Evolutionary conservation across 2,329 filamentous ascomycete species (phyloP).

Genomic region (Microdochium trichocladiopsis): DNA sequence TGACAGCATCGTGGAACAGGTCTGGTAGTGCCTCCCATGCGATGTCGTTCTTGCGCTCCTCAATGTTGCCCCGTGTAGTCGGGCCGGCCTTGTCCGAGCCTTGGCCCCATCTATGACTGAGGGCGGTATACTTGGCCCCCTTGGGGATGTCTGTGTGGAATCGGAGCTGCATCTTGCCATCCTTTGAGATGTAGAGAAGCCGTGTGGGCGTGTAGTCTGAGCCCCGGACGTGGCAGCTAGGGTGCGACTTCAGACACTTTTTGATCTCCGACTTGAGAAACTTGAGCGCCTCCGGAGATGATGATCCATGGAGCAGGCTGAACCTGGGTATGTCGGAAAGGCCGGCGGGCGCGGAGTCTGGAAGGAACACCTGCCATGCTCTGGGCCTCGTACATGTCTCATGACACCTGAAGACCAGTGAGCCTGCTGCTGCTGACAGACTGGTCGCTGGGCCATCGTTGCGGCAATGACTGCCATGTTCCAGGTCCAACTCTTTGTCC

Average conservation of each 20-base stretch:
- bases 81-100: neutral
- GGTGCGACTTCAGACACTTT: neutral
- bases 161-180: neutral
- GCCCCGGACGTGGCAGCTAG: neutral
- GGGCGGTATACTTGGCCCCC: slow-evolving; percentile 3
- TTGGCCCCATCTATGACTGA: slow-evolving; percentile 7
- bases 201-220: neutral
- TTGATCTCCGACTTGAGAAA: neutral
- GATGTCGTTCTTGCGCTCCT: neutral
- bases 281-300: neutral
- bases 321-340: neutral
- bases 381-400: neutral
- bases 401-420: neutral
- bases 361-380: neutral
- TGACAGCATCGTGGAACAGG: neutral
- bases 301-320: neutral
- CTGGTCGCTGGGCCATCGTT: neutral
- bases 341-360: neutral
- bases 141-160: neutral
- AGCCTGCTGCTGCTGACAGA: neutral
- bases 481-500: neutral
- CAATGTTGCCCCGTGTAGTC: slow-evolving; percentile 4
- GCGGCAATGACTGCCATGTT: neutral
- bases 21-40: neutral
- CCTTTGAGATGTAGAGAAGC: neutral